Evolutionary conservation across 2,329 filamentous ascomycete genomes (phyloP).

Genomic region (Leptographium lundbergii): DNA sequence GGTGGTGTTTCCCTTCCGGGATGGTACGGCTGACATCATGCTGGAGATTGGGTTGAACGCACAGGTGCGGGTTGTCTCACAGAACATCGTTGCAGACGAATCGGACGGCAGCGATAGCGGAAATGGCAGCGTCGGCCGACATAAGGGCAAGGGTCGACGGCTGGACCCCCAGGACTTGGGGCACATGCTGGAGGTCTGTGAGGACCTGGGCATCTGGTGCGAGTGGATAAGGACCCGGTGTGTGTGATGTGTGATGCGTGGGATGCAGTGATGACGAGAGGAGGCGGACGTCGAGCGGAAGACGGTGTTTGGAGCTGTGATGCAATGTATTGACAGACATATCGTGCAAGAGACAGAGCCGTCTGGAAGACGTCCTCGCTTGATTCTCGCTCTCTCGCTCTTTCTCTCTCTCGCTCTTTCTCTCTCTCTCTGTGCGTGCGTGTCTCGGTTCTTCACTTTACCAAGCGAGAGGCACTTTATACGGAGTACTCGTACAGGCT

Average conservation of each 20-base stretch:
- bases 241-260: conserved; percentile 3
- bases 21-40: conserved; percentile 35
- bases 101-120: conserved; percentile 9
- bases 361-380: too few relatives aligned
- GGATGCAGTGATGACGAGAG: too few relatives aligned
- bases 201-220: conserved; percentile 40
- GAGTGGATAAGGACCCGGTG: conserved; percentile 34
- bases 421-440: too few relatives aligned
- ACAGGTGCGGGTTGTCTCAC: conserved; percentile 42
- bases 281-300: conserved; percentile 4
- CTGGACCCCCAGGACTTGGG: conserved; percentile 30
- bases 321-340: neutral
- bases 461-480: too few relatives aligned
- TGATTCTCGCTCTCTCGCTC: too few relatives aligned
- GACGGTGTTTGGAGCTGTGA: neutral
- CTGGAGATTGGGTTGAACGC: conserved; percentile 49
- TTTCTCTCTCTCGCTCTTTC: too few relatives aligned
- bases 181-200: conserved; percentile 32
- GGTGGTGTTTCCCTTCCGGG: conserved; percentile 40
- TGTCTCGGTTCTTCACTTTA: too few relatives aligned
- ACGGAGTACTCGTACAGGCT: too few relatives aligned
- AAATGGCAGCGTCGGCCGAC: neutral
- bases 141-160: conserved; percentile 21
- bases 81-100: conserved; percentile 35
- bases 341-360: neutral